Evolutionary conservation across 805 yeast species (phyloP), one percentile per base, ranked within the genome.

Genomic region (Novakomyces olei): DNA sequence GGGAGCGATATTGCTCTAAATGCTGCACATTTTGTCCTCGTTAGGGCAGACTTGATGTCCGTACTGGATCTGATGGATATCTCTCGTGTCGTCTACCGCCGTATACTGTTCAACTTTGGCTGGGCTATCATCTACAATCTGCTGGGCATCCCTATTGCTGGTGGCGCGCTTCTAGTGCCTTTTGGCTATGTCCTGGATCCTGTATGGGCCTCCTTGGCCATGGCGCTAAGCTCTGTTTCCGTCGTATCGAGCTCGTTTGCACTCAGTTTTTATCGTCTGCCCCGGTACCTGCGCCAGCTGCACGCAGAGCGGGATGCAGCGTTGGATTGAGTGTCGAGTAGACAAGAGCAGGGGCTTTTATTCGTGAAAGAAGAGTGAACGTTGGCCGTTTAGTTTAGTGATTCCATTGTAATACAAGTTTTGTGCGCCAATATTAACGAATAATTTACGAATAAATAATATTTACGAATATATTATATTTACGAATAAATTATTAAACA

Each of bases 91-190:
- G 77, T 95, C 0, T 73, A 81, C 50, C 49, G 53, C 27, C 67
- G 85, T 35, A 79, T 88, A 46, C 80, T 77, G 48, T 43, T 71
- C 48, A 91, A 91, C 47, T 72, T 85, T 37, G 46, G 80, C 30
- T 72, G 93, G 70, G 93, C 96, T 2, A 61, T 75, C 5, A 55
- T 80, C 22, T 88, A 88, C 54, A 88, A 88, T 45, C 35, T 77
- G 19, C 51, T 77, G 23, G 81, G 85, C 94, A 62, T 88, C 26
- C 99, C 98, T 5, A 64, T 88, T 44, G 94, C 98, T 0, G 81
- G 88, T 94, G 95, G 96, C 1, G 57, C 73, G 5, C 60, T 88
- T 39, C 56, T 73, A 22, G 92, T 92, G 2, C 92, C 92, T 4
- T 72, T 73, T 51, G 77, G 78, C 12, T 52, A 79, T 23, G 47